phyloP scores from a whole-genome alignment of 225 moss, liverwort and hornwort genomes.

The Lunularia cruciata region DNA sequence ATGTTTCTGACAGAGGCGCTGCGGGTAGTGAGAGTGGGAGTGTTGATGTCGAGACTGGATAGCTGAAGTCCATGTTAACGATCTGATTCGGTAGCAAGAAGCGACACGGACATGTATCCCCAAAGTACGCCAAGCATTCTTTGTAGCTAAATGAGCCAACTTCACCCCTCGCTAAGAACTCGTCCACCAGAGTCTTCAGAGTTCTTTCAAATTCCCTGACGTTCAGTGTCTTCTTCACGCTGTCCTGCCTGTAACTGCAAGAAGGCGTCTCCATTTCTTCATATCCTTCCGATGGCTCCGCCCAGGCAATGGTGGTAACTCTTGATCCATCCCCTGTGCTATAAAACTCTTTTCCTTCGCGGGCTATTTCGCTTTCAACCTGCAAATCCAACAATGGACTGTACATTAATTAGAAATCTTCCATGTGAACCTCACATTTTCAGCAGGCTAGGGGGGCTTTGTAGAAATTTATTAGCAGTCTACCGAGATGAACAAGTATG shows the following conservation, averaged over 20 bases:
- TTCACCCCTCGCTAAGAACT: slow-evolving; percentile 20
- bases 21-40: neutral
- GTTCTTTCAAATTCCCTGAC: neutral
- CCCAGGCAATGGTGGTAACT: slow-evolving; percentile 21
- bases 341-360: neutral
- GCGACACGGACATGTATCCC: slow-evolving; percentile 15
- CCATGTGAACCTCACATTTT: no score
- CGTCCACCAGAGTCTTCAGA: slow-evolving; percentile 27
- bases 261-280: slow-evolving; percentile 17
- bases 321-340: neutral
- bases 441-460: no score
- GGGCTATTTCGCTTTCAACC: neutral
- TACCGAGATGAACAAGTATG: no score
- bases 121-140: slow-evolving; percentile 5
- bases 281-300: slow-evolving; percentile 16
- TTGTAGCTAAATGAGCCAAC: neutral
- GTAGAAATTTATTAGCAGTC: no score
- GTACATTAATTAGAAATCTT: no score
- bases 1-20: neutral
- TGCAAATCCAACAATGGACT: neutral
- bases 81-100: slow-evolving; percentile 33
- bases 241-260: neutral
- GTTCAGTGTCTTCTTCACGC: neutral
- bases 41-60: neutral
- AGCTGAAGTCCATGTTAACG: neutral